A percentile compares a stretch with the other conserved stretches of the same genome.
Conservation (phyloP, 2,329 filamentous ascomycete species). For the Mycosphaerella sp. region DNA sequence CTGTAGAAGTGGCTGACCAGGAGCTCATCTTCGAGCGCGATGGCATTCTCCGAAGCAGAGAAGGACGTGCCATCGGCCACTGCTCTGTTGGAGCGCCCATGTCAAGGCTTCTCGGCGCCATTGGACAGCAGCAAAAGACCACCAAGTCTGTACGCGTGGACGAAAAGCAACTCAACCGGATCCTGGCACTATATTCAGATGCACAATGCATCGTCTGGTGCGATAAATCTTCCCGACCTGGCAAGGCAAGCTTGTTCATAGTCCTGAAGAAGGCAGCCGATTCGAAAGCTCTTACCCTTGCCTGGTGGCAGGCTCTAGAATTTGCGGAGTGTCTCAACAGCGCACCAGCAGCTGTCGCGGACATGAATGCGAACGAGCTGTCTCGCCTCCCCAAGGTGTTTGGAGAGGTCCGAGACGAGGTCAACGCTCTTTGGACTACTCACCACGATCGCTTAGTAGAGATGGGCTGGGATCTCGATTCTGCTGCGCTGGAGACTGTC, state of each 20-base stretch:
- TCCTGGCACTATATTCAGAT: constrained; percentile 47
- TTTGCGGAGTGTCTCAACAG: constrained; percentile 33
- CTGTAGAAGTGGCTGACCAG: constrained; percentile 55
- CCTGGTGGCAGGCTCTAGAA: constrained; percentile 56
- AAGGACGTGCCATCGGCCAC: constrained; percentile 45
- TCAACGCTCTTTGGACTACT: constrained; percentile 40
- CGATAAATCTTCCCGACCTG: constrained; percentile 33
- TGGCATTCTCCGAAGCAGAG: constrained; percentile 55
- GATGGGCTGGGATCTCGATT: constrained; percentile 61
- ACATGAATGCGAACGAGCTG: constrained; percentile 1
- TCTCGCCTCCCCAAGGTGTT: constrained; percentile 36
- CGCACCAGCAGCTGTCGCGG: constrained; percentile 9
- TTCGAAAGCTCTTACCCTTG: constrained; percentile 49
- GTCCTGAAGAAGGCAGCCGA: constrained; percentile 56
- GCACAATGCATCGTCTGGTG: constrained; percentile 56
- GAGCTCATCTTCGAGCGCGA: constrained; percentile 59
- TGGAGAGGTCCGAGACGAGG: constrained; percentile 30
- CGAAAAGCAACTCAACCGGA: constrained; percentile 31
- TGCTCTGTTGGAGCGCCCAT: constrained; percentile 47
- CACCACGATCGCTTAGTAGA: constrained; percentile 39
- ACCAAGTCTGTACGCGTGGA: constrained; percentile 22
- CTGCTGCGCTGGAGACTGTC: constrained; percentile 60
- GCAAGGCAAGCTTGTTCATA: constrained; percentile 42
- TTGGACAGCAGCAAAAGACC: constrained; percentile 27
- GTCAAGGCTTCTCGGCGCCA: constrained; percentile 19